Evolutionary conservation across 352 stramenopile genomes (phyloP).

Genomic region (Globisporangium alternatum): DNA sequence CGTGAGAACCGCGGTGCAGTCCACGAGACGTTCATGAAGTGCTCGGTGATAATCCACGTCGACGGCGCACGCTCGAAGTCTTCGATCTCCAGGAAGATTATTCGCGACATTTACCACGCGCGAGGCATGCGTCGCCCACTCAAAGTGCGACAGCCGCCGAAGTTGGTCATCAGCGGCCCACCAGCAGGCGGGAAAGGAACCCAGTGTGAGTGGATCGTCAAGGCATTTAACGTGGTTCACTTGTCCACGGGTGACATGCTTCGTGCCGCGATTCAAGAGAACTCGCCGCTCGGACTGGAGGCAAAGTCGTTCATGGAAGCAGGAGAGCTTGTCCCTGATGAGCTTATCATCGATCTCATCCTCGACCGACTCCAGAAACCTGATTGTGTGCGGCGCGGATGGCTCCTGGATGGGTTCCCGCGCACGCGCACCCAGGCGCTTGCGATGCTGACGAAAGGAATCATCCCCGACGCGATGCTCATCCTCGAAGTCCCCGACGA

Average conservation of each 20-base stretch:
- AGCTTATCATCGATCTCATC: slow-evolving; percentile 94
- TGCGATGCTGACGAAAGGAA: slow-evolving; percentile 50
- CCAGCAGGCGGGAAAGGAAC: slow-evolving; percentile 95
- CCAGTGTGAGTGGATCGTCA: slow-evolving; percentile 93
- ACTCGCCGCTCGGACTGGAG: slow-evolving; percentile 53
- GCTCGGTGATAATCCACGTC: slow-evolving; percentile 60
- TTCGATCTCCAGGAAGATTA: slow-evolving; percentile 37
- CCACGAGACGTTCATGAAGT: slow-evolving; percentile 72
- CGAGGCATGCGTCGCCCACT: slow-evolving; percentile 42
- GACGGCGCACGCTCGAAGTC: slow-evolving; percentile 52
- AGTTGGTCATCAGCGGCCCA: slow-evolving; percentile 90
- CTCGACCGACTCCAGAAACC: slow-evolving; percentile 72
- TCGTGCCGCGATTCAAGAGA: slow-evolving; percentile 78
- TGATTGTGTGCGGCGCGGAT: slow-evolving; percentile 72
- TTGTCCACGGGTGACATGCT: slow-evolving; percentile 95
- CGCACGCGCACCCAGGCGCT: slow-evolving; percentile 83
- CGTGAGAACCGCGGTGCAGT: slow-evolving; percentile 79
- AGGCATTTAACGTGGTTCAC: slow-evolving; percentile 91
- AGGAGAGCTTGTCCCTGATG: slow-evolving; percentile 91
- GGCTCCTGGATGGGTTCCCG: slow-evolving; percentile 96
- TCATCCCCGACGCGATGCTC: slow-evolving; percentile 92
- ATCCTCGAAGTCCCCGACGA: slow-evolving; percentile 94
- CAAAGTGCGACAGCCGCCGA: slow-evolving; percentile 40
- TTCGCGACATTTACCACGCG: slow-evolving; percentile 48
- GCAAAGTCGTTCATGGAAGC: slow-evolving; percentile 92